Conservation (phyloP, 2,329 filamentous ascomycete species). For the Scedosporium dehoogii region DNA sequence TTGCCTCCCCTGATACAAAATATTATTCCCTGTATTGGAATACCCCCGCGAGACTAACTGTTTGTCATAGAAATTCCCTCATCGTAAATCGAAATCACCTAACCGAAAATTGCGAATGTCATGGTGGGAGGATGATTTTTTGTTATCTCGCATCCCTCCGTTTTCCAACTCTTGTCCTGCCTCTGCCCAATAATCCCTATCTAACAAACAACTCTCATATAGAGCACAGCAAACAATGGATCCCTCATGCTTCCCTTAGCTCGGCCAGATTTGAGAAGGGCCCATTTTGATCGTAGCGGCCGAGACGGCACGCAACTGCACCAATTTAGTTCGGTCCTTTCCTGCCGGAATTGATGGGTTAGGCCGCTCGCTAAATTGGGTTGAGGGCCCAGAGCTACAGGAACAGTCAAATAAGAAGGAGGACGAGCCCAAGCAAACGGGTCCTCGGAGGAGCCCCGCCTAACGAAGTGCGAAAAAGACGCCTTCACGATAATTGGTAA, state of each 20-base stretch:
- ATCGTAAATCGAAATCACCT: background rate
- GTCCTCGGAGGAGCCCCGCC: background rate
- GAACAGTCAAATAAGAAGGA: background rate
- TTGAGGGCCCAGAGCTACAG: background rate
- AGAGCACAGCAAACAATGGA: too few relatives aligned
- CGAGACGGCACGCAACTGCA: background rate
- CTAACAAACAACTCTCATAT: background rate
- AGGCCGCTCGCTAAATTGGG: background rate
- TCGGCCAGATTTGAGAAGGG: background rate
- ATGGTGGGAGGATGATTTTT: background rate
- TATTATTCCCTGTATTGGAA: background rate
- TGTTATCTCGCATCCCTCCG: background rate
- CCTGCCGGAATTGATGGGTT: background rate
- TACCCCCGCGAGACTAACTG: background rate
- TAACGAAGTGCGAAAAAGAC: background rate
- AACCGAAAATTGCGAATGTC: background rate
- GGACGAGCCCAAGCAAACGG: background rate
- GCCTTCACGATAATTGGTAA: background rate
- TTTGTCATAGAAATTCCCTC: slow-evolving; percentile 1
- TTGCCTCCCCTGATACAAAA: background rate
- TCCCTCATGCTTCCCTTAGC: background rate
- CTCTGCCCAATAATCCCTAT: background rate
- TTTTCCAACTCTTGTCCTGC: background rate
- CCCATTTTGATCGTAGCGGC: background rate
- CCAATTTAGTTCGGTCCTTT: background rate